A percentile compares a stretch with the other conserved stretches of the same genome.
phyloP scores from a whole-genome alignment of 805 yeast species.

The Myxozyma vanderwaltii region DNA sequence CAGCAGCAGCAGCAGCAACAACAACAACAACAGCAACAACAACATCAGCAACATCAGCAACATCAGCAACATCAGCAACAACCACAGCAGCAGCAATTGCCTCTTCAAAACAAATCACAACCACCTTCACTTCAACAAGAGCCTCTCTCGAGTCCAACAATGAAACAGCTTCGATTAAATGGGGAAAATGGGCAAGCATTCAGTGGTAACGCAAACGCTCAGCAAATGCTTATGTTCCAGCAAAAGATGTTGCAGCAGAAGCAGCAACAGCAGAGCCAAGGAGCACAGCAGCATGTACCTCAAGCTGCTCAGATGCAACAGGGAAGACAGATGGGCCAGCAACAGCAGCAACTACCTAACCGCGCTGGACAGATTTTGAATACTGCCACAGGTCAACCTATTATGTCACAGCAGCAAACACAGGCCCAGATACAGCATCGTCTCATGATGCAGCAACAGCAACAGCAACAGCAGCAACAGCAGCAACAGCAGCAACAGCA shows the following conservation, averaged over 20 bases:
- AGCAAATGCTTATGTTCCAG: constrained; percentile 10
- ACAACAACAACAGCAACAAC: constrained; percentile 5
- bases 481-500: too few relatives aligned
- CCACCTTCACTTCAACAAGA: constrained; percentile 1
- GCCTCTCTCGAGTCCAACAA: constrained; percentile 3
- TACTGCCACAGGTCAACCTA: constrained; percentile 24
- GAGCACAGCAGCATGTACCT: constrained; percentile 12
- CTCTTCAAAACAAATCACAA: constrained; percentile 13
- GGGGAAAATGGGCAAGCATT: constrained; percentile 13
- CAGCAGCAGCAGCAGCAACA: constrained; percentile 21
- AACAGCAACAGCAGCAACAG: constrained; percentile 24
- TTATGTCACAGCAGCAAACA: constrained; percentile 8
- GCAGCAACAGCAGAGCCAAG: constrained; percentile 22
- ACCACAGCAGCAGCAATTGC: constrained; percentile 16
- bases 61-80: too few relatives aligned
- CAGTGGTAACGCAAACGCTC: constrained; percentile 1
- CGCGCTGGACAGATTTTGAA: constrained; percentile 29
- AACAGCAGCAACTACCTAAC: constrained; percentile 19
- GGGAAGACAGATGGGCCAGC: neutral
- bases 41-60: constrained; percentile 25
- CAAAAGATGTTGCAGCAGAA: constrained; percentile 10
- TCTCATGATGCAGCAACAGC: constrained; percentile 15
- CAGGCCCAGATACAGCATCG: constrained; percentile 18
- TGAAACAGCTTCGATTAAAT: constrained; percentile 4
- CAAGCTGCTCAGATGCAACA: constrained; percentile 24